A percentile compares a stretch with the other conserved stretches of the same genome.
Conservation (phyloP, 2,329 filamentous ascomycete species). For the Magnaporthiopsis rhizophila region DNA sequence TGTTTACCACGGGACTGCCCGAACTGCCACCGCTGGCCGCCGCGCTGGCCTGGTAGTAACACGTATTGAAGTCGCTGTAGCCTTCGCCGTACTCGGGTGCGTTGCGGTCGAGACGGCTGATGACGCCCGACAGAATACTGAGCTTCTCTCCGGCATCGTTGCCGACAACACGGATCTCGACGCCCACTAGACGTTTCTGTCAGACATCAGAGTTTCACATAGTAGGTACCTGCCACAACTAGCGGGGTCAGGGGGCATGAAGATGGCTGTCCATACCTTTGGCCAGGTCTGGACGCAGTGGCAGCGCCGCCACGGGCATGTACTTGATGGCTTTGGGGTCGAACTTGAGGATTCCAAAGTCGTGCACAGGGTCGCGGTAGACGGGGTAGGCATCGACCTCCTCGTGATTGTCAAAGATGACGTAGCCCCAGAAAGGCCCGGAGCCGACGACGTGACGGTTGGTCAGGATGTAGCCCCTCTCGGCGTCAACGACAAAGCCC, state of each 20-base stretch:
- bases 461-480: constrained; percentile 81
- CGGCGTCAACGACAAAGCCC: constrained; percentile 93
- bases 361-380: constrained; percentile 96
- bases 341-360: constrained; percentile 95
- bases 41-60: constrained; percentile 97
- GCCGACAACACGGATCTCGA: constrained; percentile 93
- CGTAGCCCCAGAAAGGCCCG: constrained; percentile 96
- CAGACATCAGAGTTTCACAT: too few species aligned
- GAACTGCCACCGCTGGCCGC: constrained; percentile 95
- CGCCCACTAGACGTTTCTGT: constrained; percentile 50
- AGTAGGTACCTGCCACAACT: too few species aligned
- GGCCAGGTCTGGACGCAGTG: constrained; percentile 77
- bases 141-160: constrained; percentile 93
- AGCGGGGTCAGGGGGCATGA: too few species aligned
- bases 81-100: constrained; percentile 96
- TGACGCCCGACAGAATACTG: constrained; percentile 94
- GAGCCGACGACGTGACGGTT: constrained; percentile 91
- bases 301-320: constrained; percentile 78
- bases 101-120: constrained; percentile 90
- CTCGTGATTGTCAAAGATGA: constrained; percentile 98
- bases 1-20: constrained; percentile 95
- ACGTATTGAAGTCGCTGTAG: constrained; percentile 92
- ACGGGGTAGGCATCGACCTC: constrained; percentile 93
- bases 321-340: constrained; percentile 95
- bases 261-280: constrained; percentile 35